Evolutionary conservation across 345 rosid species (phyloP), one percentile per base, ranked within the genome.

Genomic region (Lepidium didymum): DNA sequence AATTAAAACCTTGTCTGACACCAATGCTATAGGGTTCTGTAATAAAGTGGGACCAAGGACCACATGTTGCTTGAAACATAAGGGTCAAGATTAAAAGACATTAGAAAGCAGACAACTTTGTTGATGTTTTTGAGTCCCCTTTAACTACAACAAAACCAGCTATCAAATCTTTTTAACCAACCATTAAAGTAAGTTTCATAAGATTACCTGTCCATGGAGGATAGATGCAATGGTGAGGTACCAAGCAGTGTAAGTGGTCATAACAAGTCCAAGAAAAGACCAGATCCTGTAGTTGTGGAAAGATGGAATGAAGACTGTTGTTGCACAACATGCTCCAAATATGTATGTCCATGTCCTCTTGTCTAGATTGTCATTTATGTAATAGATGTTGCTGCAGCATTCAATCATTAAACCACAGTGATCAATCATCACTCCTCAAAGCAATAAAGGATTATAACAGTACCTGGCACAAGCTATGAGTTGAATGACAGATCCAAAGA

Each of bases 401-500:
- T 33, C 47, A 44, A 34, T 13, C 14, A 47, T 27, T 56, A 29
- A 23, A 40, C 36, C 13, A 59, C 49, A 42, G 5, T 29, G 33
- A 29, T 29, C 33, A 29, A 6, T 42, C 57, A 52, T 49, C 3
- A 47, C 15, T 6, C 54, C 1, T 27, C 6, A 4, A 27, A 25
- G 27, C 33, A 43, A 13, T 4, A 68, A 46, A 10, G 12, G 21
- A 34, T 8, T 16, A 1, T 4, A 25, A 23, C 5, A 16, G 52
- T 80, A 87, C 98, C 98, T 92, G 53, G 99, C 99, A 85, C 99
- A 94, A 57, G 99, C 99, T 51, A 94, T 94, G 85, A 94, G 97
- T 51, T 94, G 99, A 81, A 94, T 94, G 64, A 94, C 99, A 76
- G 99, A 94, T 84, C 99, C 99, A 81, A 94, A 91, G 70, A 94